Conservation (phyloP, 305 asterid species). For the Coffea humblotiana region DNA sequence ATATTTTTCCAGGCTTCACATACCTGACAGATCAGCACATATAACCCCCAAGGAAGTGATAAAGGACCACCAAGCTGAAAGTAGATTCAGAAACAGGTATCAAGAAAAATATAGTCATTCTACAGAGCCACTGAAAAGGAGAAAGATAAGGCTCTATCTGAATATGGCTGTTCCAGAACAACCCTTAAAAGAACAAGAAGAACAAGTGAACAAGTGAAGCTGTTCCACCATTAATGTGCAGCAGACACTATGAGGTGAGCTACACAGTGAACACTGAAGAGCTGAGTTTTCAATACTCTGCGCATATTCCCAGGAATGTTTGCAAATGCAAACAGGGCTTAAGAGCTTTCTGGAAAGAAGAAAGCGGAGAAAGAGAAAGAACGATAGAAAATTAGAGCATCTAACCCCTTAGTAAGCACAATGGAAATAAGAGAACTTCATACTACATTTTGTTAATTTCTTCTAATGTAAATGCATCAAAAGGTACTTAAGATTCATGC, state of each 20-base stretch:
- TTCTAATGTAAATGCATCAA: background rate
- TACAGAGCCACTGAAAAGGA: background rate
- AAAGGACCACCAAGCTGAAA: slow-evolving; percentile 95
- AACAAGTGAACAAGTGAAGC: background rate
- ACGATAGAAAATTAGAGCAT: background rate
- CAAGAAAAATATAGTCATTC: background rate
- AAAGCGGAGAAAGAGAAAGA: background rate
- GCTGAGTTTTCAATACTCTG: background rate
- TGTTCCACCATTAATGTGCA: background rate
- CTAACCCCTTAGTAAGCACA: background rate
- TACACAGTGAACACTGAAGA: background rate
- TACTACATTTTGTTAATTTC: background rate
- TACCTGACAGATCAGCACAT: slow-evolving; percentile 93
- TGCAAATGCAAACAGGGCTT: background rate
- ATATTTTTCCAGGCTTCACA: background rate
- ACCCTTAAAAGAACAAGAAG: no score
- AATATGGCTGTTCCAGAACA: background rate
- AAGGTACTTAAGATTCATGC: background rate
- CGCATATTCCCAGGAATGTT: background rate
- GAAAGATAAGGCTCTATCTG: background rate
- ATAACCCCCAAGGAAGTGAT: slow-evolving; percentile 98
- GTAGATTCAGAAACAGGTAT: background rate
- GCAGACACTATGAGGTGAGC: no score
- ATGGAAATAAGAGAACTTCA: background rate
- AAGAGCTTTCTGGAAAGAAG: background rate